Evolutionary conservation across 2,329 filamentous ascomycete species (phyloP).

Genomic region (Myriosclerotinia scirpicola): DNA sequence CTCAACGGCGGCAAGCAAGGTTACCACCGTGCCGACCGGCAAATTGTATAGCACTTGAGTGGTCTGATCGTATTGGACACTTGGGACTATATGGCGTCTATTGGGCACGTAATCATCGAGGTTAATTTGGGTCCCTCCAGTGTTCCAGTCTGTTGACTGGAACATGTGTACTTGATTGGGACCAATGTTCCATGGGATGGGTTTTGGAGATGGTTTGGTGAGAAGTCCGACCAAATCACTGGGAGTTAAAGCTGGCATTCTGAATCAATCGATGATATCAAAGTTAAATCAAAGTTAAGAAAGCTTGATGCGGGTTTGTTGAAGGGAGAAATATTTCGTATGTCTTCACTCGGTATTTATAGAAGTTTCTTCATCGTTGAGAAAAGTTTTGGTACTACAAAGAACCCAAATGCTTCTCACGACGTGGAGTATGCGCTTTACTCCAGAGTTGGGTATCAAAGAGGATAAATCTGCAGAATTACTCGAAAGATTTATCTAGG

Average conservation of each 20-base stretch:
- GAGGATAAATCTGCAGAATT: too few relatives aligned
- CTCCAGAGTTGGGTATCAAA: too few relatives aligned
- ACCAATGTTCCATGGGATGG: not conserved
- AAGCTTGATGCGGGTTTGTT: not conserved
- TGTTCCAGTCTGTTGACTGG: not conserved
- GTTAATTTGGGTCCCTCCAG: not conserved
- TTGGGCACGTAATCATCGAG: constrained; percentile 3
- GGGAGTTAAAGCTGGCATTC: not conserved
- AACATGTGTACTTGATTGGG: not conserved
- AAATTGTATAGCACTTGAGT: not conserved
- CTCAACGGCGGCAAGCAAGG: not conserved
- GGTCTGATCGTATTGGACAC: not conserved
- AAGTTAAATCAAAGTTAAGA: not conserved
- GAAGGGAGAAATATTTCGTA: too few relatives aligned
- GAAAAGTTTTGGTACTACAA: too few relatives aligned
- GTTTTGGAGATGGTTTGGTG: not conserved
- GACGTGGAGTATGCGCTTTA: too few relatives aligned
- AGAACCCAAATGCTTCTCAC: too few relatives aligned
- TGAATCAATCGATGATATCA: not conserved
- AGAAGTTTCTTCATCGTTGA: too few relatives aligned
- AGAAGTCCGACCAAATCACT: not conserved
- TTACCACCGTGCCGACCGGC: constrained; percentile 1
- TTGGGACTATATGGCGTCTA: not conserved
- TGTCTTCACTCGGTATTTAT: too few relatives aligned
- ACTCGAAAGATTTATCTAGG: too few relatives aligned